Evolutionary conservation across 164 flowering plant species (phyloP), one percentile per base, ranked within the genome.

Genomic region (Santalum album): DNA sequence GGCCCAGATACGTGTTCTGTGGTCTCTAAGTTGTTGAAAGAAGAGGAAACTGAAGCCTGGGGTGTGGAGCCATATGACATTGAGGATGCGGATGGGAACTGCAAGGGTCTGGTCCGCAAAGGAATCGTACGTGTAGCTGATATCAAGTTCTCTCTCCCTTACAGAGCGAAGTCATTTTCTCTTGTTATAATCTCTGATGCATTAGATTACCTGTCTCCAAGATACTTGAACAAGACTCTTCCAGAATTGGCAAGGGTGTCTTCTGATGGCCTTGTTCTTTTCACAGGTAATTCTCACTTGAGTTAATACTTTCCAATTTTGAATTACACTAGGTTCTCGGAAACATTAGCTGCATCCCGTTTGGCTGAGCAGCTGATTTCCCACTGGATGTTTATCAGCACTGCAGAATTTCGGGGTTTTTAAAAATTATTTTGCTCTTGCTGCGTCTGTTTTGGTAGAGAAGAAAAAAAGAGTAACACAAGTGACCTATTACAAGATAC

Each of bases 21-120:
- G 24, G 86, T 87, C 52, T 80, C 89, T 60, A 70, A 64, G 49
- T 74, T 90, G 62, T 61, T 85, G 50, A 81, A 81, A 69, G 96
- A 85, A 65, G 94, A 80, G 42, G 96, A 85, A 38, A 80, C 81
- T 36, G 91, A 90, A 75, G 96, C 84, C 14, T 90, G 92, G 90
- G 97, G 97, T 25, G 73, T 90, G 44, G 97, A 90, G 66, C 97
- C 96, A 50, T 90, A 87, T 73, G 97, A 87, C 47, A 62, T 83
- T 1, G 96, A 90, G 69, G 97, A 90, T 60, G 79, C 84, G 46
- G 89, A 84, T 65, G 54, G 64, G 22, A 63, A 48, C 51, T 90
- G 97, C 89, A 83, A 72, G 59, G 62, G 62, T 63, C 79, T 87
- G 56, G 80, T 90, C 62, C 82, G 69, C 49, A 87, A 75, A 68